Evolutionary conservation across 1,139 yeast species (phyloP), one percentile per base, ranked within the genome.

Genomic region (Tardiomyces depauwii): DNA sequence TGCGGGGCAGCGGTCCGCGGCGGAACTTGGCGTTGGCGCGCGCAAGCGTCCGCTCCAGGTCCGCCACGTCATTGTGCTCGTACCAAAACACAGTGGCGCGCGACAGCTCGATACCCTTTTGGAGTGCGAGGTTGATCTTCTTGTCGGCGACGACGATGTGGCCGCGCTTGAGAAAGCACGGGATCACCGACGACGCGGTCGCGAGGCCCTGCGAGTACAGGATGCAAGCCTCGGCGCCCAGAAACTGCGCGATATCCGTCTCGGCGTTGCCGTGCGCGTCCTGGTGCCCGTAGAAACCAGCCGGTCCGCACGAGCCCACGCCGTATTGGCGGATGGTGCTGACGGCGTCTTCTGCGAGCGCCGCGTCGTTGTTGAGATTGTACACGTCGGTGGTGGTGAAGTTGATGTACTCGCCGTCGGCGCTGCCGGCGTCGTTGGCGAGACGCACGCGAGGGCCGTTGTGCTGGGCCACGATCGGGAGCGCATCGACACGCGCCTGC

Each of bases 271-370:
- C 82, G 60, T 91, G 98, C 36, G 82, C 88, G 61, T 88, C 96
- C 65, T 88, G 96, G 53, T 91, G 84, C 50, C 98, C 99, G 64
- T 89, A 91, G 58, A 91, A 91, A 50, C 95, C 95, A 40, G 97
- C 95, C 2, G 99, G 97, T 27, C 97, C 96, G 71, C 99, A 91
- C 1, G 97, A 93, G 52, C 99, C 98, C 44, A 91, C 97, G 59
- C 99, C 99, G 48, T 84, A 79, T 47, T 72, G 71, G 42, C 72
- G 70, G 51, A 91, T 80, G 28, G 79, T 74, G 27, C 68, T 62
- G 48, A 75, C 72, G 4, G 91, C 88, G 16, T 72, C 75, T n/a
- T 70, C 64, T 49, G 70, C 70, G 39, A 88, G 70, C 16, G 53
- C 61, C 16, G 66, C 64, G 55, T 74, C 68, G 41, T 76, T 74